Conservation (phyloP, 768 basidiomycete genomes). For the Lactarius vividus region DNA sequence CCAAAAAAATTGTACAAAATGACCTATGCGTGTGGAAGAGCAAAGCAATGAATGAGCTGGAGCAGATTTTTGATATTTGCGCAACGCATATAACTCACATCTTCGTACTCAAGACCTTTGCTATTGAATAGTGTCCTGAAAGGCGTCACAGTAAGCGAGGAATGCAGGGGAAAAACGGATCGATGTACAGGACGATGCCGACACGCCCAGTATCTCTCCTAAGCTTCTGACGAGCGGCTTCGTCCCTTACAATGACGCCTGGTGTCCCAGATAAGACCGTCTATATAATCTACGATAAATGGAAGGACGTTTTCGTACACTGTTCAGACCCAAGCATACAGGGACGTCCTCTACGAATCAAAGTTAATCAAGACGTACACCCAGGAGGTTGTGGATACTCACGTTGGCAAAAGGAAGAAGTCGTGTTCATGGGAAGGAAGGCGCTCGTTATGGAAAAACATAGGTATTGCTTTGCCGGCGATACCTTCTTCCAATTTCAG, state of each 20-base stretch:
- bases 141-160: not conserved
- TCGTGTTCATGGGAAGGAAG: conserved; percentile 2
- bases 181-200: conserved; percentile 55
- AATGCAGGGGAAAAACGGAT: not conserved
- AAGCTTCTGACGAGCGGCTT: conserved; percentile 48
- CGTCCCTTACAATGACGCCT: conserved; percentile 72
- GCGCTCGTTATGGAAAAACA: conserved; percentile 54
- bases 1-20: conserved; percentile 74
- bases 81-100: conserved; percentile 37
- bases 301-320: conserved; percentile 40
- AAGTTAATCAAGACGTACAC: not conserved
- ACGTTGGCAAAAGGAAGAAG: conserved; percentile 15
- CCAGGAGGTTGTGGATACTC: not conserved
- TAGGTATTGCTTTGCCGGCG: conserved; percentile 52
- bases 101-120: conserved; percentile 67
- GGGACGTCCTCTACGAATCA: conserved; percentile 39
- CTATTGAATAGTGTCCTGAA: conserved; percentile 56
- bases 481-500: conserved; percentile 56
- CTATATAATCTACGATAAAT: not conserved
- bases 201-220: conserved; percentile 52
- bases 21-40: conserved; percentile 43
- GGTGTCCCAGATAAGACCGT: not conserved
- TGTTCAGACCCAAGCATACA: conserved; percentile 65
- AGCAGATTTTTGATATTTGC: not conserved
- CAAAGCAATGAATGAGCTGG: not conserved